These are phyloP conservation scores for Flaveria trinervia DNA, from an alignment of 129 eudicot genomes.

Conservation along the genomic window DNA sequence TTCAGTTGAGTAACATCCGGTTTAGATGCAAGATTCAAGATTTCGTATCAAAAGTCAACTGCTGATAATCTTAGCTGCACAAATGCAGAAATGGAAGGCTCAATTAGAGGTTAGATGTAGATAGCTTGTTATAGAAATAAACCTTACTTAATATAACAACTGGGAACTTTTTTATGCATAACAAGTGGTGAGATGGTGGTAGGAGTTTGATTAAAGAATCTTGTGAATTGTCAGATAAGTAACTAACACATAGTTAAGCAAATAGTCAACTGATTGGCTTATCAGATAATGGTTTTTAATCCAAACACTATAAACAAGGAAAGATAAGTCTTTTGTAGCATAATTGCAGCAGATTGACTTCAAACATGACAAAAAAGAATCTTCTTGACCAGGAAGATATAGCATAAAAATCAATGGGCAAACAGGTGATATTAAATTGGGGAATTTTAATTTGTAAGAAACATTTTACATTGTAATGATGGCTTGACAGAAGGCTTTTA, in stretches of 20 bases:
- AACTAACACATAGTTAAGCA: constrained; percentile 20
- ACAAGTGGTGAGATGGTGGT: constrained; percentile 11
- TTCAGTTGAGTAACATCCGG: constrained; percentile 36
- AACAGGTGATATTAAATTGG: not conserved
- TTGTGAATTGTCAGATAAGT: constrained; percentile 30
- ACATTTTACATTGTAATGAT: constrained; percentile 24
- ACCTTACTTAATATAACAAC: constrained; percentile 30
- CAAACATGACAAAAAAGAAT: constrained; percentile 9
- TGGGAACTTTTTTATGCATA: constrained; percentile 30
- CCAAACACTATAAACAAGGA: constrained; percentile 23
- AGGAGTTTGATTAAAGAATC: constrained; percentile 30
- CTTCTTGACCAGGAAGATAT: not conserved
- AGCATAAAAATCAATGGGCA: not conserved
- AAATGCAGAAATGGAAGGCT: constrained; percentile 16
- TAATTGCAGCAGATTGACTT: constrained; percentile 18
- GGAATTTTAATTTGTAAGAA: constrained; percentile 13
- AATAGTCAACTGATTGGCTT: constrained; percentile 33
- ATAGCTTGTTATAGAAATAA: constrained; percentile 21
- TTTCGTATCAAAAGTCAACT: constrained; percentile 34
- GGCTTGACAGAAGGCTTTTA: constrained; percentile 35
- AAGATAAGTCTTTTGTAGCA: constrained; percentile 19
- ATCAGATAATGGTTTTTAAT: constrained; percentile 12
- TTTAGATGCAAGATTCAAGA: constrained; percentile 22
- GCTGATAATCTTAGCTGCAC: constrained; percentile 26
- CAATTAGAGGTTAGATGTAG: constrained; percentile 3